Evolutionary conservation across 192 early-diverging fungal species (phyloP).

Genomic region (Coemansia aciculifera): DNA sequence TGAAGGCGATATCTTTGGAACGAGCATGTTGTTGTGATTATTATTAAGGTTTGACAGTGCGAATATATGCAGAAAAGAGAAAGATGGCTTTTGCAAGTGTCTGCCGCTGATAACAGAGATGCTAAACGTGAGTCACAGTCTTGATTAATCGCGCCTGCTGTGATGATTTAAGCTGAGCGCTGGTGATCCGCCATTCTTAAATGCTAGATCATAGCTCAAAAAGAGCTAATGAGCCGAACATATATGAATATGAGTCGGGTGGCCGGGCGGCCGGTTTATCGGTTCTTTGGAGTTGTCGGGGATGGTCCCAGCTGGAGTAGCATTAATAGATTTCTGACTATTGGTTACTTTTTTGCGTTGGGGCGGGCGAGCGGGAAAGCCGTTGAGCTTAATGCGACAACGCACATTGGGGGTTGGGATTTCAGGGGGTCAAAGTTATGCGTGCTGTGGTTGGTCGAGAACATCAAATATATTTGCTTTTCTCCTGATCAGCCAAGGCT

Average conservation of each 20-base stretch:
- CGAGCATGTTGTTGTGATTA: slow-evolving; percentile 29
- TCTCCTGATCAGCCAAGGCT: neutral
- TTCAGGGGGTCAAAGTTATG: slow-evolving; percentile 7
- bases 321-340: neutral
- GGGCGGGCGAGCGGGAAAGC: neutral
- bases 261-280: neutral
- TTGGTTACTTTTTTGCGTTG: neutral
- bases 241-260: neutral
- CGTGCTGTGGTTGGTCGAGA: neutral
- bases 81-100: neutral
- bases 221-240: neutral
- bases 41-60: neutral
- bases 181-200: neutral
- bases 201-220: neutral
- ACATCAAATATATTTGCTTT: neutral
- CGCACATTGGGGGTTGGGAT: neutral
- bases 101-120: neutral
- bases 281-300: neutral
- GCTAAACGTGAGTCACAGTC: neutral
- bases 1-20: slow-evolving; percentile 35
- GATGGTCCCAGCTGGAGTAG: neutral
- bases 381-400: neutral
- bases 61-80: neutral
- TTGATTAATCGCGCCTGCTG: neutral
- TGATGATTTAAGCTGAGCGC: neutral